These are phyloP conservation scores for Neopestalotiopsis clavispora DNA, from an alignment of 2,329 filamentous ascomycete genomes.

Conservation along the genomic window DNA sequence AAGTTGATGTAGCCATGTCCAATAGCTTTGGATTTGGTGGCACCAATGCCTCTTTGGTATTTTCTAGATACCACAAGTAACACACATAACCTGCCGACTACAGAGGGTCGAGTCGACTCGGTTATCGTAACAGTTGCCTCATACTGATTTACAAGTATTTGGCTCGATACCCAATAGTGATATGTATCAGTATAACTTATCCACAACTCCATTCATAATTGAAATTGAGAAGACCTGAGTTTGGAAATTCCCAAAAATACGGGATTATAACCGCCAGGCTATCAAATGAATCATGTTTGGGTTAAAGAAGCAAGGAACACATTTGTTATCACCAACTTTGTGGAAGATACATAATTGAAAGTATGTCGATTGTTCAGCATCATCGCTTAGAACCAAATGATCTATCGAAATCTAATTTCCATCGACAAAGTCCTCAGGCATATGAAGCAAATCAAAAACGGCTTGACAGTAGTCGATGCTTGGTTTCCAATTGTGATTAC, in stretches of 20 bases:
- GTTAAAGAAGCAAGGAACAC: too few species aligned
- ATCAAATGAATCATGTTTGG: too few species aligned
- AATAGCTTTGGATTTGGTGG: constrained; percentile 99
- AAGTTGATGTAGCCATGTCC: constrained; percentile 77
- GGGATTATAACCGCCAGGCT: too few species aligned
- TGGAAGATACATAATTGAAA: too few species aligned
- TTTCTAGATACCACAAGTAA: constrained; percentile 51
- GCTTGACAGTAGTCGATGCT: background rate
- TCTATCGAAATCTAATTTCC: too few species aligned
- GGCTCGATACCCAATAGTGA: background rate
- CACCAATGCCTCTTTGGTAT: constrained; percentile 90
- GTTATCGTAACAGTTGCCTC: background rate
- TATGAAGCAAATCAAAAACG: background rate
- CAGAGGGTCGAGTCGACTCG: background rate
- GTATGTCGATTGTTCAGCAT: too few species aligned
- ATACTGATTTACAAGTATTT: background rate
- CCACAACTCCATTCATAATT: too few species aligned
- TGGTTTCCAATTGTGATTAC: background rate
- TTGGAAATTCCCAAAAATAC: too few species aligned
- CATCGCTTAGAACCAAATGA: too few species aligned
- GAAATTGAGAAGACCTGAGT: too few species aligned
- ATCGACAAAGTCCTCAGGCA: background rate
- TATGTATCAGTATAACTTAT: too few species aligned
- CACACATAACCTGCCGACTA: background rate
- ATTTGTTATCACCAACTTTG: too few species aligned